Conservation (phyloP, 73 alveolate genomes). For the Stentor roeselii region DNA sequence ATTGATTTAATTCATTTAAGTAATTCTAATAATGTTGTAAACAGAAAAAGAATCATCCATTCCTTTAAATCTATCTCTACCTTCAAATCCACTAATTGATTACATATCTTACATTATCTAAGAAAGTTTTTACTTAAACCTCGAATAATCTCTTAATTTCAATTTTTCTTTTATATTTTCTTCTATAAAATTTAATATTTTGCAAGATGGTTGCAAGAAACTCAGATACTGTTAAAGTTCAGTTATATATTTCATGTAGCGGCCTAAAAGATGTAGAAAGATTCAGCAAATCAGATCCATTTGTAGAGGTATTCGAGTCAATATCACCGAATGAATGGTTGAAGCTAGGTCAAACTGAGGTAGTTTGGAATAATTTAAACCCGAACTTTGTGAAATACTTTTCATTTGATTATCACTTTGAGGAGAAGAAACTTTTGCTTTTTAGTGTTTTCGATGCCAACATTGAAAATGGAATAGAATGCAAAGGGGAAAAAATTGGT, state of each 20-base stretch:
- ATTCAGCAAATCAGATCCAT: conserved; percentile 28
- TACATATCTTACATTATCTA: no score
- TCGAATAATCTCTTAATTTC: no score
- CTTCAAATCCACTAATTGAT: no score
- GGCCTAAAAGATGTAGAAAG: conserved; percentile 18
- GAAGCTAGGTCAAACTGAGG: conserved; percentile 63
- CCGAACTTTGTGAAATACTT: conserved; percentile 67
- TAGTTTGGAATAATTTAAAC: conserved; percentile 52
- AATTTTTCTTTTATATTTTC: no score
- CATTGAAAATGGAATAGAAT: conserved; percentile 22
- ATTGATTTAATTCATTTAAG: no score
- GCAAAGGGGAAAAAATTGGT: conserved; percentile 26
- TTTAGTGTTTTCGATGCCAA: conserved; percentile 35
- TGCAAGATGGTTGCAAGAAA: neutral
- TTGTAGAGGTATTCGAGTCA: conserved; percentile 26
- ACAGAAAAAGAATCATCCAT: neutral
- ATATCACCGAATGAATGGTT: conserved; percentile 30
- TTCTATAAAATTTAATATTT: no score
- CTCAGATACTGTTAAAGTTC: neutral
- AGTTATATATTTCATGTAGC: neutral
- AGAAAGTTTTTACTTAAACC: no score
- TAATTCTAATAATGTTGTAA: no score
- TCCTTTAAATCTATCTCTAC: no score
- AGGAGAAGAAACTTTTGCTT: conserved; percentile 40
- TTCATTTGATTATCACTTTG: conserved; percentile 57